These are phyloP conservation scores for Sclerotinia glacialis DNA, from an alignment of 2,329 filamentous ascomycete genomes.

Conservation along the genomic window DNA sequence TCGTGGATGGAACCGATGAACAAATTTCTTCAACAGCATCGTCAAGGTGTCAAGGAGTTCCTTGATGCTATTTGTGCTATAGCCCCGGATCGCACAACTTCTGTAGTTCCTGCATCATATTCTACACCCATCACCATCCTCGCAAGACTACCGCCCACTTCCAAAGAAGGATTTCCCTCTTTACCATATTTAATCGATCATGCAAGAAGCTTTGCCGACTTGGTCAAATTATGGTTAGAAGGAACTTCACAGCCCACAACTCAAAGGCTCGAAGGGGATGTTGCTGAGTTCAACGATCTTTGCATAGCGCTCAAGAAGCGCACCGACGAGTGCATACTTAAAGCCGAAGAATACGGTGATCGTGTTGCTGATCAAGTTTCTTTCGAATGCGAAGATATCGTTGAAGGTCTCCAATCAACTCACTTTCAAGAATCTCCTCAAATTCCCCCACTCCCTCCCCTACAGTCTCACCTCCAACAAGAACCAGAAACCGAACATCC, in stretches of 20 bases:
- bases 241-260: constrained; percentile 36
- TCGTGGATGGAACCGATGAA: constrained; percentile 99
- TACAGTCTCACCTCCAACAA: not conserved
- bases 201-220: constrained; percentile 75
- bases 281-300: constrained; percentile 37
- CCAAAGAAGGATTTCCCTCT: constrained; percentile 87
- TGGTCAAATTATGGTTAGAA: constrained; percentile 79
- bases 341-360: constrained; percentile 34
- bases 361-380: constrained; percentile 31
- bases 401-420: constrained; percentile 31
- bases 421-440: constrained; percentile 9
- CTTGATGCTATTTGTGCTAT: constrained; percentile 85
- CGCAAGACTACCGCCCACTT: constrained; percentile 72
- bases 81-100: constrained; percentile 63
- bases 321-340: constrained; percentile 38
- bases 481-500: constrained; percentile 14
- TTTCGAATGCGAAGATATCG: constrained; percentile 36
- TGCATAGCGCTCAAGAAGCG: constrained; percentile 38
- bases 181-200: constrained; percentile 91
- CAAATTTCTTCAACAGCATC: constrained; percentile 71
- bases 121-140: constrained; percentile 90
- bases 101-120: constrained; percentile 76
- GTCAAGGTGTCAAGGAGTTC: constrained; percentile 79
- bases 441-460: not conserved
- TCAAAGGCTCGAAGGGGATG: constrained; percentile 34